These are phyloP conservation scores for Diospyros lotus DNA, from an alignment of 148 eudicot genomes.

Conservation along the genomic window DNA sequence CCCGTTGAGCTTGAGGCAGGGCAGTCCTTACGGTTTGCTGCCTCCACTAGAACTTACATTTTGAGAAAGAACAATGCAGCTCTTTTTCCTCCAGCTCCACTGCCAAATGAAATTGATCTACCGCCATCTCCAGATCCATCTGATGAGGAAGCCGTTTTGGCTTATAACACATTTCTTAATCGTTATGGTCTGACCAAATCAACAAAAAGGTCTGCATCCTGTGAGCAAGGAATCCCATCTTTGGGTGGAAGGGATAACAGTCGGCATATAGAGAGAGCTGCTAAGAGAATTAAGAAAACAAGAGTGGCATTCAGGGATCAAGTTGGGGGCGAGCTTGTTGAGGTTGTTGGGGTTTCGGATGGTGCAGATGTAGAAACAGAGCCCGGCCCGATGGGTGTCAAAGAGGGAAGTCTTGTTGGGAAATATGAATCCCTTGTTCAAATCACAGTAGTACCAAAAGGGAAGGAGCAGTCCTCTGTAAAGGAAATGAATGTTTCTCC, in stretches of 20 bases:
- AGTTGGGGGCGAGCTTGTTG: slow-evolving; percentile 85
- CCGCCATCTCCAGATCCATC: slow-evolving; percentile 91
- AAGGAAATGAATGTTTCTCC: slow-evolving; percentile 49
- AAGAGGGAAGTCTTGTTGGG: slow-evolving; percentile 98
- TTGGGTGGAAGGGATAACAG: slow-evolving; percentile 31
- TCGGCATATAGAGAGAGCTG: slow-evolving; percentile 33
- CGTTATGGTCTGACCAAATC: slow-evolving; percentile 51
- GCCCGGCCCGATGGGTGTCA: slow-evolving; percentile 90
- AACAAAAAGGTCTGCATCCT: slow-evolving; percentile 23
- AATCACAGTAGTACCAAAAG: slow-evolving; percentile 74
- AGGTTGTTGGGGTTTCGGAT: slow-evolving; percentile 90
- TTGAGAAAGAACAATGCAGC: slow-evolving; percentile 74
- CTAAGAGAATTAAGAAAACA: slow-evolving; percentile 62
- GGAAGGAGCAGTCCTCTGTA: slow-evolving; percentile 43
- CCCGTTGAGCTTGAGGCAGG: slow-evolving; percentile 91
- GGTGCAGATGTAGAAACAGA: slow-evolving; percentile 96
- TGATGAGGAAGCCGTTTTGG: slow-evolving; percentile 83
- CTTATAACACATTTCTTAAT: slow-evolving; percentile 78
- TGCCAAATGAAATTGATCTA: slow-evolving; percentile 44
- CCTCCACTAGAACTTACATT: slow-evolving; percentile 80
- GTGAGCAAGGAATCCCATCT: slow-evolving; percentile 13
- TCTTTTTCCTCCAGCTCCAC: slow-evolving; percentile 61
- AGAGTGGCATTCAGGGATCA: slow-evolving; percentile 84
- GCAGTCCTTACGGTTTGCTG: slow-evolving; percentile 91
- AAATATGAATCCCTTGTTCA: slow-evolving; percentile 92